Evolutionary conservation across 257 asterid species (phyloP), one percentile per base, ranked within the genome.

Genomic region (Solanum pennellii): DNA sequence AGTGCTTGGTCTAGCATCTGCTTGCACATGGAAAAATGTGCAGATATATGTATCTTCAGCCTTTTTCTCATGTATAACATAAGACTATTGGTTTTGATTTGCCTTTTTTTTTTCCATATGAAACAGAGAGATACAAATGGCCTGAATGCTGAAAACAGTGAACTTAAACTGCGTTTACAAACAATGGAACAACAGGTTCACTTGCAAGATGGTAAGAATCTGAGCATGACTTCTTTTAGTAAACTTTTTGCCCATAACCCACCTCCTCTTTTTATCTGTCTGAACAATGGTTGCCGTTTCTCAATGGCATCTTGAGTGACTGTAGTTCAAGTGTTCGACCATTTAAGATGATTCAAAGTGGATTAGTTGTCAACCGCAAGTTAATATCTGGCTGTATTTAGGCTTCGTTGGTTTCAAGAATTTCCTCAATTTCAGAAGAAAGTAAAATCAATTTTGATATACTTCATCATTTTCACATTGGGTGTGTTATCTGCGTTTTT

Each of bases 151-250:
- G 99, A 96, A 88, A 97, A 97, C 89, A 91, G 98, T 88, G 99
- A 97, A 89, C 97, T 97, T 91, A 97, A 97, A 91, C 89, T 97
- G 88, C 98, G 97, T 73, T 83, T 97, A 91, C 98, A 96, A 90
- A 92, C 99, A 86, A 92, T 92, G 95, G 99, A 96, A 91, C 99
- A 97, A 88, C 95, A 97, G 94, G 98, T 95, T 88, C 96, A 95
- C 91, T 92, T 97, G 92, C 99, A 95, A 90, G 99, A 97, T 92
- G 99, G 99, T 97, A 92, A 87, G 87, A 82, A 23, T 86, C 82
- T 29, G 29, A 14, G 23, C 68, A 52, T 41, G n/a, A 85, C 87
- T 90, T 35, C n/a, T 25, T 56, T 56, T 45, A 72, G 45, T 52
- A n/a, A 37, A 66, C 47, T 44, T 83, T 79, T 62, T 21, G 15